Percentiles rank a stretch among this genome's conserved stretches.
These are phyloP conservation scores for Gloeophyllum trabeum DNA, from an alignment of 768 basidiomycete genomes.

Conservation along the genomic window DNA sequence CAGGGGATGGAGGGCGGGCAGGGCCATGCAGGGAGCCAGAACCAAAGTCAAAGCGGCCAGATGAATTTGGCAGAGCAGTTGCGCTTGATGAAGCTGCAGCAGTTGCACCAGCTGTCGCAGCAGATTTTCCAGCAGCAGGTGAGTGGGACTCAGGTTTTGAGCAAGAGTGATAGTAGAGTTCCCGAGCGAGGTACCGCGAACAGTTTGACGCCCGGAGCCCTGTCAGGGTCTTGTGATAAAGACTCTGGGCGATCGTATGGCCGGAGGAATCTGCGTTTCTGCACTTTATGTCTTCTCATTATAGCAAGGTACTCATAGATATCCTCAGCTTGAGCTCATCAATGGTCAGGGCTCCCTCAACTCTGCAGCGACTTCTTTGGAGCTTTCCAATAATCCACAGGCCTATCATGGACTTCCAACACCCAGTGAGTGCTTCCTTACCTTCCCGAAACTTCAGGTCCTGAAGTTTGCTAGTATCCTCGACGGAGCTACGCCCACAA, in stretches of 20 bases:
- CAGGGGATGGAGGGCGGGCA: neutral
- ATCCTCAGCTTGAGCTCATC: constrained; percentile 18
- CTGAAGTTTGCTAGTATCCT: constrained; percentile 32
- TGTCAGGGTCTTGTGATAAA: constrained; percentile 1
- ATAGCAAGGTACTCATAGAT: no score
- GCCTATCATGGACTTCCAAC: constrained; percentile 45
- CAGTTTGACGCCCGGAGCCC: neutral
- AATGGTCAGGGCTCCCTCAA: constrained; percentile 22
- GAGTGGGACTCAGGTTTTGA: constrained; percentile 11
- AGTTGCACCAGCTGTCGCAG: constrained; percentile 67
- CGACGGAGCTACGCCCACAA: constrained; percentile 55
- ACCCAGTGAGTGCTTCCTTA: constrained; percentile 36
- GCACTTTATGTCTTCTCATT: constrained; percentile 1
- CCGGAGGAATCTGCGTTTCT: neutral
- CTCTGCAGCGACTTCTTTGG: constrained; percentile 15
- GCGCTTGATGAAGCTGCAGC: constrained; percentile 67
- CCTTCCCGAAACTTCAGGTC: constrained; percentile 5
- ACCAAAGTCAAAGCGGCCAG: no score
- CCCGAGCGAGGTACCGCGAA: neutral
- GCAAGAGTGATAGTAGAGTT: constrained; percentile 5
- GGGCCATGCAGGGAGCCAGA: neutral
- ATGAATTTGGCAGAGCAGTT: constrained; percentile 55
- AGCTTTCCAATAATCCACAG: constrained; percentile 12
- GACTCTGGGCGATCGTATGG: neutral
- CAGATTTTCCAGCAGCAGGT: constrained; percentile 91